Evolutionary conservation across 164 flowering plant genomes (phyloP), one percentile per base, ranked within the genome.

Genomic region (Berberis thunbergii): DNA sequence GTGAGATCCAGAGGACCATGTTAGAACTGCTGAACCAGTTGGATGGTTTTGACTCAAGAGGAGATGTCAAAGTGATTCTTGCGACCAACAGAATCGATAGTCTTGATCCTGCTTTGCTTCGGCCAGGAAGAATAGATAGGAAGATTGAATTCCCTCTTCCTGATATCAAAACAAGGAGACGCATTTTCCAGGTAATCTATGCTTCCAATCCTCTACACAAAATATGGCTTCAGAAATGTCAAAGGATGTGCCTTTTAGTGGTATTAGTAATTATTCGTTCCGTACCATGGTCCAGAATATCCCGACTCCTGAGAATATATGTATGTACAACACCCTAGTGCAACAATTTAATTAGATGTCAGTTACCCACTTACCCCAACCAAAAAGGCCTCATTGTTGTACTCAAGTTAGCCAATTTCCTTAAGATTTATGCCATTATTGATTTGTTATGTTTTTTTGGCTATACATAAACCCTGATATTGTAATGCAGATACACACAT

Each of bases 1-100:
- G 98, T 74, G 98, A 93, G 69, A 90, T 93, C 64, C 98, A 93
- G 73, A 85, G 97, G 80, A 93, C 94, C 13, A 89, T 93, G 97
- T 74, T 93, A 74, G 98, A 93, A 67, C 67, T 93, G 69, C 76
- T 93, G 65, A 93, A 89, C 74, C 98, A 93, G 69, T 78, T 93
- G 48, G 98, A 90, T 84, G 98, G 98, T 57, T 93, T 93, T 75
- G 98, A 93, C 77, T 86, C 97, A 42, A 84, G 88, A 72, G 98
- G 90, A 67, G 97, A 93, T 70, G 98, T 93, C 6, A 93, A 93
- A 70, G 98, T 93, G 42, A 93, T 93, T 68, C 88, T 93, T 64
- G 98, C 98, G 43, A 93, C 97, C 11, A 93, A 93, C 73, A 83
- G 83, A 69, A 90, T 90, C 64, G 98, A 93, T 64, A 85, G 89